A percentile compares a stretch with the other conserved stretches of the same genome.
These are phyloP conservation scores for Kalaharituber pfeilii DNA, from an alignment of 2,329 filamentous ascomycete species.

Conservation along the genomic window DNA sequence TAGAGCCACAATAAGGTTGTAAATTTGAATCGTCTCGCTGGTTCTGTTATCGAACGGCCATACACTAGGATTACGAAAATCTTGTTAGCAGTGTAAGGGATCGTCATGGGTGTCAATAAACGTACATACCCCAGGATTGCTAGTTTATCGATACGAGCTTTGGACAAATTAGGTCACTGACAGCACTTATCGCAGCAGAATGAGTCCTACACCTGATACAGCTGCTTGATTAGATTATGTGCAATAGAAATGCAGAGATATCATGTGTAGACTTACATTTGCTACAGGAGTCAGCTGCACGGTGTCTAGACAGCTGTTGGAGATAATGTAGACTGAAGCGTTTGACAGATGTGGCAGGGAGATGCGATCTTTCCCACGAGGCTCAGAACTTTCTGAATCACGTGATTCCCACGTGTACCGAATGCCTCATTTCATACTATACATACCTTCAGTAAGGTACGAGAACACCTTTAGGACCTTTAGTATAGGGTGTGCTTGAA, in stretches of 20 bases:
- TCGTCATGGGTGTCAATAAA: no score
- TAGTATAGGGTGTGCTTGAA: no score
- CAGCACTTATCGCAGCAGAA: background rate
- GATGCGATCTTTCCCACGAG: background rate
- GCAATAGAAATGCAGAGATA: background rate
- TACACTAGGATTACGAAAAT: no score
- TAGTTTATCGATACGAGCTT: slow-evolving; percentile 76
- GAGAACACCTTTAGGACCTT: background rate
- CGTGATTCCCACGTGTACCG: background rate
- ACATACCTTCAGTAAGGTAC: background rate
- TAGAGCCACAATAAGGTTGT: slow-evolving; percentile 85
- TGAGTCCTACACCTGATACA: background rate
- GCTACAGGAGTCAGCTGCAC: background rate
- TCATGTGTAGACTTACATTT: background rate
- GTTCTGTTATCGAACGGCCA: slow-evolving; percentile 69
- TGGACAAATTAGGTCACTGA: slow-evolving; percentile 2
- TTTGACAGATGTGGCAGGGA: background rate
- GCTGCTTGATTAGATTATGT: background rate
- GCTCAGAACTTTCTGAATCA: background rate
- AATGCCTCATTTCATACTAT: background rate
- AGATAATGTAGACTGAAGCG: background rate
- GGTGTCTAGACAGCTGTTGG: background rate
- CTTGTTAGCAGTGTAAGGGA: no score
- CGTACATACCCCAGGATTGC: slow-evolving; percentile 56
- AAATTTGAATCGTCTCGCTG: slow-evolving; percentile 68